These are phyloP conservation scores for Quercus phellos DNA, from an alignment of 331 rosid genomes.

Conservation along the genomic window DNA sequence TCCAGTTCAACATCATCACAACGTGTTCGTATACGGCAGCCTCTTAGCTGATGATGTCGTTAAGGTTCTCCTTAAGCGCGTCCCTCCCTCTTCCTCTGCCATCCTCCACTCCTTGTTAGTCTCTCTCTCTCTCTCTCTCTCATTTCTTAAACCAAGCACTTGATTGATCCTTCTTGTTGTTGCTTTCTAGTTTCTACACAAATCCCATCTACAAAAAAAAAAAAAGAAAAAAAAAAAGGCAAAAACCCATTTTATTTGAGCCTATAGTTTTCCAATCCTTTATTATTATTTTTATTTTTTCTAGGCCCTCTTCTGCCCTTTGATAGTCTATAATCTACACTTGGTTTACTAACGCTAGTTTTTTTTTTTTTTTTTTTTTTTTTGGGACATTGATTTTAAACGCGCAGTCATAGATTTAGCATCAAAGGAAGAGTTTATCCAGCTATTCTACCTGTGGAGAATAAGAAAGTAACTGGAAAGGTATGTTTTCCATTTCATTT, in stretches of 20 bases:
- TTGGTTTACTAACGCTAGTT: not conserved
- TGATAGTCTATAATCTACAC: not conserved
- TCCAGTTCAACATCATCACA: conserved; percentile 30
- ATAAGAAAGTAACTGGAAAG: conserved; percentile 57
- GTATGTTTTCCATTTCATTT: conserved; percentile 19
- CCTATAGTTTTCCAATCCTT: no score
- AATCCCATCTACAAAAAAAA: no score
- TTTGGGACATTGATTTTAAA: not conserved
- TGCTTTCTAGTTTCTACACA: no score
- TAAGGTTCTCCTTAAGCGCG: conserved; percentile 52
- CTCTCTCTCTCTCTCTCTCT: not conserved
- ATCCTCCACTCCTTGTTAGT: conserved; percentile 52
- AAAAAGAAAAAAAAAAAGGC: no score
- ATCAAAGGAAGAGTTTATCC: conserved; percentile 87
- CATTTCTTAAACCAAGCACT: not conserved
- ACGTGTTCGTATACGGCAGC: conserved; percentile 87
- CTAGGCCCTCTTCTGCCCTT: not conserved
- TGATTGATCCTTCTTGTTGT: not conserved
- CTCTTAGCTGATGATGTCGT: conserved; percentile 81
- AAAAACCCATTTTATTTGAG: no score
- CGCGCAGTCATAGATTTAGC: conserved; percentile 65
- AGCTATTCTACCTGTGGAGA: conserved; percentile 67
- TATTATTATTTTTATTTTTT: no score
- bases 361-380: not conserved
- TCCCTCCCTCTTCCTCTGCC: conserved; percentile 58